These are phyloP conservation scores for Porogramme epimiltina DNA, from an alignment of 1,284 basidiomycete species.

Conservation along the genomic window DNA sequence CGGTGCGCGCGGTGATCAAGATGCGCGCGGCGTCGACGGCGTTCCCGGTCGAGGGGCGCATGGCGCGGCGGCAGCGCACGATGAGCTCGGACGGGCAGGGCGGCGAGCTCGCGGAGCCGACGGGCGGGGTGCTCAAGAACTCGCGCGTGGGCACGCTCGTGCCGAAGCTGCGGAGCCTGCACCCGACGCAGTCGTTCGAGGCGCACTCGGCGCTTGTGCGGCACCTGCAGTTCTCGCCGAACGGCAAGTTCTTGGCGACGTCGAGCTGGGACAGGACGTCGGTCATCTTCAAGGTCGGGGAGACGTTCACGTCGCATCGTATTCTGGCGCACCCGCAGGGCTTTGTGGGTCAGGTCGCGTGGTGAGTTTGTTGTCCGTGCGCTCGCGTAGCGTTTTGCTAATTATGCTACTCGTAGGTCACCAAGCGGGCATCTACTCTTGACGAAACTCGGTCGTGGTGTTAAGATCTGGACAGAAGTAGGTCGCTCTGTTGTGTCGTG, in stretches of 20 bases:
- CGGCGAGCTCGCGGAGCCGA: conserved; percentile 17
- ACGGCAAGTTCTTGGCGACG: conserved; percentile 70
- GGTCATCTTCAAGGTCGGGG: conserved; percentile 69
- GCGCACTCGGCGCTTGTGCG: conserved; percentile 68
- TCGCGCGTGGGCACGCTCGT: conserved; percentile 58
- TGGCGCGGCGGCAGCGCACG: conserved; percentile 42
- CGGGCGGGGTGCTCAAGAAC: conserved; percentile 43
- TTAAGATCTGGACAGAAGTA: conserved; percentile 79
- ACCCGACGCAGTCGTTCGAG: conserved; percentile 59
- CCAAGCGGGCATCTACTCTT: conserved; percentile 63
- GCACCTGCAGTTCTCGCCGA: conserved; percentile 72
- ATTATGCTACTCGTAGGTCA: too few relatives aligned
- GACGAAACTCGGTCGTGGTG: conserved; percentile 67
- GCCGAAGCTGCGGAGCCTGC: conserved; percentile 58
- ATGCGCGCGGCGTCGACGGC: conserved; percentile 38
- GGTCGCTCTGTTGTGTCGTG: too few relatives aligned
- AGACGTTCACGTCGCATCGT: conserved; percentile 61
- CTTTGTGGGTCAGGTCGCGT: conserved; percentile 79
- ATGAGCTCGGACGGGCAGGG: conserved; percentile 40
- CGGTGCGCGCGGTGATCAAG: conserved; percentile 52
- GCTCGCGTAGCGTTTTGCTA: too few relatives aligned
- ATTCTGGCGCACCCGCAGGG: conserved; percentile 72
- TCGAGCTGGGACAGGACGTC: conserved; percentile 83
- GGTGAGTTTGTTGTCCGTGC: too few relatives aligned
- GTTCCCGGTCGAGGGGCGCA: conserved; percentile 27